phyloP scores from a whole-genome alignment of 345 rosid species.

The Garcia nutans region DNA sequence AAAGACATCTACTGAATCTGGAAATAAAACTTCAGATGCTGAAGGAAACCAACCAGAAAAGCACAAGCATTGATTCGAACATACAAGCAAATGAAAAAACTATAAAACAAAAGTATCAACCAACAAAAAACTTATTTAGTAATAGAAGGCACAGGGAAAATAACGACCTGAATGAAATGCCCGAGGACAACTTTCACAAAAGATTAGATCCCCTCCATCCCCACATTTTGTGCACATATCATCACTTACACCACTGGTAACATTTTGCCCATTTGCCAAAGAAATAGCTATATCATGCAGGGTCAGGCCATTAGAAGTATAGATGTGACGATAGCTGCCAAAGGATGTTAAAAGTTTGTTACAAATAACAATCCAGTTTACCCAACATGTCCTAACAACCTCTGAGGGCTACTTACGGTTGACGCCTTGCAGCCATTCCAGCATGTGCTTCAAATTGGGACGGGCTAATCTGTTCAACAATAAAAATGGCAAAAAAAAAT shows the following conservation, averaged over 20 bases:
- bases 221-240: constrained; percentile 92
- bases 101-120: constrained; percentile 9
- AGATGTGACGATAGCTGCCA: constrained; percentile 88
- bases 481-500: not conserved
- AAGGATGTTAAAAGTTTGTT: constrained; percentile 17
- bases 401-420: constrained; percentile 70
- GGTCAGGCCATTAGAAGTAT: constrained; percentile 69
- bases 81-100: not conserved
- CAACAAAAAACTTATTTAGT: not conserved
- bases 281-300: constrained; percentile 94
- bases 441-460: constrained; percentile 99
- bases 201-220: constrained; percentile 69
- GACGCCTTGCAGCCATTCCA: constrained; percentile 99
- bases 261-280: constrained; percentile 72
- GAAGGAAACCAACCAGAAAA: not conserved
- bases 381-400: constrained; percentile 11
- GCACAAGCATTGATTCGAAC: not conserved
- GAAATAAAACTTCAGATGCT: not conserved
- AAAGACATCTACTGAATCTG: not conserved
- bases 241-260: constrained; percentile 69
- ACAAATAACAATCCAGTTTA: constrained; percentile 15
- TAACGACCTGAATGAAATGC: constrained; percentile 79
- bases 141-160: constrained; percentile 7
- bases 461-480: constrained; percentile 76
- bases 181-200: constrained; percentile 80